These are phyloP conservation scores for Lactifluus hygrophoroides DNA, from an alignment of 768 basidiomycete genomes.

Conservation along the genomic window DNA sequence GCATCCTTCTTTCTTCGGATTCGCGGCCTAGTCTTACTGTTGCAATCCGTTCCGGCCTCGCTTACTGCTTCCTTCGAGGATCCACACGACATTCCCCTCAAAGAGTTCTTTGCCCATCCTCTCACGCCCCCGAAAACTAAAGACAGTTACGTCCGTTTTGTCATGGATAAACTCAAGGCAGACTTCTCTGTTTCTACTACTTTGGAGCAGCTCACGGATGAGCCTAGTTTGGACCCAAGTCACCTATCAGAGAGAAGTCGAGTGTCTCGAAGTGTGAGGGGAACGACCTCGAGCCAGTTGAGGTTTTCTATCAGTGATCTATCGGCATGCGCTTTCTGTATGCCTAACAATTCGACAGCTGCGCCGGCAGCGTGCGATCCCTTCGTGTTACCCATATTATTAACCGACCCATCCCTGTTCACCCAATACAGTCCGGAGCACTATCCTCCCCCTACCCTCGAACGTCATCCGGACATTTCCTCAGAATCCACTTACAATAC, in stretches of 20 bases:
- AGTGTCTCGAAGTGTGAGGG: conserved; percentile 3
- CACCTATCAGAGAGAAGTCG: neutral
- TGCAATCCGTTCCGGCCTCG: conserved; percentile 26
- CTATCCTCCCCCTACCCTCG: conserved; percentile 30
- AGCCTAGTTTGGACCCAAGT: neutral
- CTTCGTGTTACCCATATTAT: conserved; percentile 54
- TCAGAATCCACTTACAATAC: neutral
- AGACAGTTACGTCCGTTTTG: conserved; percentile 43
- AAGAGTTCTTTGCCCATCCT: conserved; percentile 48
- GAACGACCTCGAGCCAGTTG: conserved; percentile 8
- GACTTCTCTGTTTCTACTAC: conserved; percentile 14
- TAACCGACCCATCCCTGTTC: conserved; percentile 62
- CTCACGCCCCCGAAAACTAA: conserved; percentile 46
- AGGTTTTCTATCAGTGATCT: conserved; percentile 40
- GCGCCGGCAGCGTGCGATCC: conserved; percentile 15
- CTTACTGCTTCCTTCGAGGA: conserved; percentile 12
- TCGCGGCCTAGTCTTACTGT: conserved; percentile 41
- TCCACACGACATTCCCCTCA: conserved; percentile 13
- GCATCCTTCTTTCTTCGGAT: conserved; percentile 30
- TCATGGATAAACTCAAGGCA: conserved; percentile 24
- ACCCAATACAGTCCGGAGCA: conserved; percentile 45
- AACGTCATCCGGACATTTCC: conserved; percentile 1
- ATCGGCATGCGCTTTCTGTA: conserved; percentile 47
- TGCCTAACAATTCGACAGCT: conserved; percentile 11
- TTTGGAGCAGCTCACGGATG: conserved; percentile 2